Evolutionary conservation across 1,139 yeast species (phyloP), one percentile per base, ranked within the genome.

Genomic region (Taiozyma sp.): DNA sequence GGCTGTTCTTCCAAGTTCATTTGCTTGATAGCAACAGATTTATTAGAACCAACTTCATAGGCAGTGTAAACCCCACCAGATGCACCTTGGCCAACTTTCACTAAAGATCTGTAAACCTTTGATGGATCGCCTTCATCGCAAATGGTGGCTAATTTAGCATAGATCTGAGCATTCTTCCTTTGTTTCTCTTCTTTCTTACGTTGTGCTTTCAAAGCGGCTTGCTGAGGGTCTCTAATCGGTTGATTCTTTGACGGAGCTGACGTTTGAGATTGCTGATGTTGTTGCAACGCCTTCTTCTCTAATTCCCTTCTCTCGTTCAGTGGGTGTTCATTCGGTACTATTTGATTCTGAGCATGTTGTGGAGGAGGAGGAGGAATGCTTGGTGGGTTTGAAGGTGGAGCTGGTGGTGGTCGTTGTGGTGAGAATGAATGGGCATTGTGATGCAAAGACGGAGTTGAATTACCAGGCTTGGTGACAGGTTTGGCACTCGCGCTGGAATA

Each of bases 51-150:
- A 30, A 69, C 69, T 60, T 86, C 90, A 62, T 85, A 83, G 0
- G 98, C 98, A 41, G 95, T 88, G 65, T 85, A 93, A 46, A 93
- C 99, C 49, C 98, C 98, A 52, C 99, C 99, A 41, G 95, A 85
- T 0, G 99, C 99, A 63, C 99, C 99, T 71, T 93, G 98, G 6
- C 99, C 99, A 63, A 93, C 86, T 71, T 93, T 91, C 21, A 77
- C 74, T 54, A 91, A 73, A 62, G 83, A 84, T 46, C 76, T 73
- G 67, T 88, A 95, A 47, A 79, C 68, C 50, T 74, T 74, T 37
- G 83, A 81, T n/a, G 99, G 99, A 68, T 95, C 95, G 3, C 93
- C 95, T 42, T 81, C 83, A 3, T 89, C 79, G 63, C 98, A 93
- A 46, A 93, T 91, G 43, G 83, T 80, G 52, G 80, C 77, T 49